Evolutionary conservation across 163 green algal genomes (phyloP).

Genomic region (Scenedesmus sp.): DNA sequence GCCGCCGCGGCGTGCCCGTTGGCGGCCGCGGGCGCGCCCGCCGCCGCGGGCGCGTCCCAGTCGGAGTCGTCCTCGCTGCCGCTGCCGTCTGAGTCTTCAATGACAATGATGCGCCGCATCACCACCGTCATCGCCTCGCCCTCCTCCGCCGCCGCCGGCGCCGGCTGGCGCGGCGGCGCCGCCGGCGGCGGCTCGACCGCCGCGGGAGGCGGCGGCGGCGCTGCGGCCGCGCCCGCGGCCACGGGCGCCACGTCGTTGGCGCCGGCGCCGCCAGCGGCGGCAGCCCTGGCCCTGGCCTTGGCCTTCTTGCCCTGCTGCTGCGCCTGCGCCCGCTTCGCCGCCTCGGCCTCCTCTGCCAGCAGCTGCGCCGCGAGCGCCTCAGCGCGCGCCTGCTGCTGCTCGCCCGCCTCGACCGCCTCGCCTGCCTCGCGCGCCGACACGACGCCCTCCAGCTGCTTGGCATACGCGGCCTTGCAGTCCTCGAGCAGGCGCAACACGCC

Average conservation of each 20-base stretch:
- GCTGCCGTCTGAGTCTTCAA: conserved; percentile 38
- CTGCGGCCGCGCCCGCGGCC: no score
- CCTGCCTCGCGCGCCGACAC: background rate
- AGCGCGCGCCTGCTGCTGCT: background rate
- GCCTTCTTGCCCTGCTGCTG: conserved; percentile 23
- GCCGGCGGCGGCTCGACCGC: background rate
- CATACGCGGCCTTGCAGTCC: conserved; percentile 5
- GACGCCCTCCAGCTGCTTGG: conserved; percentile 8
- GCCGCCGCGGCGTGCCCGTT: no score
- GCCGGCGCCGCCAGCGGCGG: no score
- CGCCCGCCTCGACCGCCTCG: background rate
- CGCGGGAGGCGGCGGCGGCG: no score
- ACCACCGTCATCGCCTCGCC: background rate
- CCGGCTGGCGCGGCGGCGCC: background rate
- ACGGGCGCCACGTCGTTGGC: no score
- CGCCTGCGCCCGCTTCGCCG: conserved; percentile 2
- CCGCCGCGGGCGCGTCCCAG: background rate
- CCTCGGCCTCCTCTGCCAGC: background rate
- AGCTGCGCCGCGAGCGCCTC: background rate
- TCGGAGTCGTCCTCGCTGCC: background rate
- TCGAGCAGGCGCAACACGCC: conserved; percentile 7
- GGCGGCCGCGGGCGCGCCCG: no score
- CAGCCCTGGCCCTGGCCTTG: no score
- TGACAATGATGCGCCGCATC: conserved; percentile 14
- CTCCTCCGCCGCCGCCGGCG: background rate